Conservation (phyloP, 2,329 filamentous ascomycete genomes). For the Sarocladium brachiariae region DNA sequence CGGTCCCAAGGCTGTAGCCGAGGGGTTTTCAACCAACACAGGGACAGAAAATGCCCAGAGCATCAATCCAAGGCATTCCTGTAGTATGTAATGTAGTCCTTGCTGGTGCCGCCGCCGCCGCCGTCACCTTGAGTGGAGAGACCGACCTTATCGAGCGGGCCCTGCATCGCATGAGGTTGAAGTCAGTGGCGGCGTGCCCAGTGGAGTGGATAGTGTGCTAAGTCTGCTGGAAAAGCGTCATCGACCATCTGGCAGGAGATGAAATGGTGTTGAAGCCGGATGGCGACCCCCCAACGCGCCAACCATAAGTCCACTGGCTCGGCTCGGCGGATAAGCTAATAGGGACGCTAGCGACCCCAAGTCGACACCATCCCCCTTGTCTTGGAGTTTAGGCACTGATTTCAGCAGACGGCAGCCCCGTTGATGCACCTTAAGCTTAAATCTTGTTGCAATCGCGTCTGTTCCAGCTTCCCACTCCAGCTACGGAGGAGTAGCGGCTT, state of each 20-base stretch:
- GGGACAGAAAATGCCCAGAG: too few relatives aligned
- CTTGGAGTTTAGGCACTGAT: too few relatives aligned
- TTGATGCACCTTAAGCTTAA: constrained; percentile 5
- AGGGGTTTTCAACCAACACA: too few relatives aligned
- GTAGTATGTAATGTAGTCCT: neutral
- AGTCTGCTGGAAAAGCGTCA: neutral
- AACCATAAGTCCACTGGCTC: constrained; percentile 6
- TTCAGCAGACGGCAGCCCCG: neutral
- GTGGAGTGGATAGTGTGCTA: too few relatives aligned
- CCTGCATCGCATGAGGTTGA: neutral
- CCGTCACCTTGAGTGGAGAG: neutral
- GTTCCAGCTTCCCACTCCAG: neutral
- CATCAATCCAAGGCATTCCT: neutral
- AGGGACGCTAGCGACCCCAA: neutral
- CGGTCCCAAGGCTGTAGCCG: too few relatives aligned
- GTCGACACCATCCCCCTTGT: constrained; percentile 4
- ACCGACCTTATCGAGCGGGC: constrained; percentile 2
- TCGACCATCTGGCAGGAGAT: neutral
- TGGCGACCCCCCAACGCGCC: neutral
- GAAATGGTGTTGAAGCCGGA: neutral
- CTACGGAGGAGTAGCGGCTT: too few relatives aligned
- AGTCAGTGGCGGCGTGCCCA: neutral
- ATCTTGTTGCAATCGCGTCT: neutral
- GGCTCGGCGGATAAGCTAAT: constrained; percentile 2
- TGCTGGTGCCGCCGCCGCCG: neutral